A percentile compares a stretch with the other conserved stretches of the same genome.
phyloP scores from a whole-genome alignment of 805 yeast species.

The Kluyveromyces nonfermentans region DNA sequence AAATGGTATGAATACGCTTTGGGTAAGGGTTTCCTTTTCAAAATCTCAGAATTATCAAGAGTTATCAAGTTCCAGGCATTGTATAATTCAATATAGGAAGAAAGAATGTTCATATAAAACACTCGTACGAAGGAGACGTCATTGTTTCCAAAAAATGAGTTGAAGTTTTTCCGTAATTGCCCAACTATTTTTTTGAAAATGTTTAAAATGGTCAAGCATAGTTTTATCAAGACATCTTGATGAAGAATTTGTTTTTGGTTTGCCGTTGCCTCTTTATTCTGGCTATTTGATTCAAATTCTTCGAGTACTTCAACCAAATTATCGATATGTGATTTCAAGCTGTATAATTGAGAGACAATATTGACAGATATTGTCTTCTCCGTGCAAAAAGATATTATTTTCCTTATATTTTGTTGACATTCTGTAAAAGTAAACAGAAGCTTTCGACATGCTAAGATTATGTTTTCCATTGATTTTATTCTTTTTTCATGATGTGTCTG shows the following conservation, averaged over 20 bases:
- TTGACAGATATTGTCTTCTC: slow-evolving; percentile 47
- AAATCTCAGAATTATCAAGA: slow-evolving; percentile 7
- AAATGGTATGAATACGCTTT: slow-evolving; percentile 6
- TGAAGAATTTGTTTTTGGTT: slow-evolving; percentile 7
- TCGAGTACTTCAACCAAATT: slow-evolving; percentile 49
- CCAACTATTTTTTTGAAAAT: slow-evolving; percentile 46
- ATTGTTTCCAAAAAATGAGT: slow-evolving; percentile 41
- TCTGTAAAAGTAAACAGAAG: slow-evolving; percentile 55
- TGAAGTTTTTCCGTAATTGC: slow-evolving; percentile 39
- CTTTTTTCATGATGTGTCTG: slow-evolving; percentile 6
- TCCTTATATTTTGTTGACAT: slow-evolving; percentile 48
- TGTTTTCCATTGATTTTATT: slow-evolving; percentile 24
- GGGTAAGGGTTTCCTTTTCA: slow-evolving; percentile 6
- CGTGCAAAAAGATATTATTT: slow-evolving; percentile 47
- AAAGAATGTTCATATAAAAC: slow-evolving; percentile 49
- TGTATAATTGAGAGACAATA: slow-evolving; percentile 41
- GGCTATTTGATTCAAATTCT: slow-evolving; percentile 33
- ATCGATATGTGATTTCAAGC: slow-evolving; percentile 47
- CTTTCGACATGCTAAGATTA: slow-evolving; percentile 41
- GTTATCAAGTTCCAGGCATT: slow-evolving; percentile 46
- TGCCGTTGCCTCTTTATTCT: slow-evolving; percentile 8
- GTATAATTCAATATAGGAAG: slow-evolving; percentile 55
- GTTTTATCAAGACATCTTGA: slow-evolving; percentile 31
- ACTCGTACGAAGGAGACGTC: slow-evolving; percentile 60
- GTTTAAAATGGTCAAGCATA: slow-evolving; percentile 31